Base-by-base conservation (phyloP, 1,139 yeast species). In the Zygosaccharomyces pseudobailii region DNA sequence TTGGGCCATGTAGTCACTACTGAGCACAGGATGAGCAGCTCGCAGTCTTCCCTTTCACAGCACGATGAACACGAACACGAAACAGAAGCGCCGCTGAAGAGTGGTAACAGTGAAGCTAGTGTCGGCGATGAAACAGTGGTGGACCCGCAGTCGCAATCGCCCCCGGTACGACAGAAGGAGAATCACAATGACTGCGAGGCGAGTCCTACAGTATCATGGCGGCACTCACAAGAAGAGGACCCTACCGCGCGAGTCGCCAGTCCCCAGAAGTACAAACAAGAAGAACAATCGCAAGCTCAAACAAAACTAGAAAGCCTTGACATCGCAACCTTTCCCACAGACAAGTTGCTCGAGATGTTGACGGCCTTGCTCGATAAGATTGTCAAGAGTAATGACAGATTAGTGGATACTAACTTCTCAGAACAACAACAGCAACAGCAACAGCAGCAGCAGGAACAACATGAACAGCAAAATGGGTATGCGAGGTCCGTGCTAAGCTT, bases 301-400 rank as follows among this genome's bases (percentile, higher is more conserved):
- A 42, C 39, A 19, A 36, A 32, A 31, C 22, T 40, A 20, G 50
- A 45, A 32, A 30, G 31, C 43, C 72, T 87, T 50, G 88, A 87
- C 63, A 87, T 90, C 46, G 90, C 88, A 13, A 87, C 82, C 40
- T 87, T 83, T 62, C 90, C 96, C 0, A 89, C 87, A 2, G 79
- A 84, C 49, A 94, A 87, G 55, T 75, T 92, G 30, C 75, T 92
- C 40, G 67, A 82, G 46, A 90, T 92, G 97, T 74, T 92, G 40
- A 80, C 96, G 23, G 85, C 95, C 27, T 72, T 90, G 42, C 72
- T 92, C 43, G 87, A 87, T 53, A 87, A 87, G 63, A 89, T 92
- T 40, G 85, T 90, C 40, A 94, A 86, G 59, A 90, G 96, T n/a
- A 92, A 92, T 68, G 98, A 92, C 66, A 75, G 80, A 43, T 71